Base-by-base conservation (phyloP, 2,329 filamentous ascomycete species). In the Botrytis elliptica region DNA sequence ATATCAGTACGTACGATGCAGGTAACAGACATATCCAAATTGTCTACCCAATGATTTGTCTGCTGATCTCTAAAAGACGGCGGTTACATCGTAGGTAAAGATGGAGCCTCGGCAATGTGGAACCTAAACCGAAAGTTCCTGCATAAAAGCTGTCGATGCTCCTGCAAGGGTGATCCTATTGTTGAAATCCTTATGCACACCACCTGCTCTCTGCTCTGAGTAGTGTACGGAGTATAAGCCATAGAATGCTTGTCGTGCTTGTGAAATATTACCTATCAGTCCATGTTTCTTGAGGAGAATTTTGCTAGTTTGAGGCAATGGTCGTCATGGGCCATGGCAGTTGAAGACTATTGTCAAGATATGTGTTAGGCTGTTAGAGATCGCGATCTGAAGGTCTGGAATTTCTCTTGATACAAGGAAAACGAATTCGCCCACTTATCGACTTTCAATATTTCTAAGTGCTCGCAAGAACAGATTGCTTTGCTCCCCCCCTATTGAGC, bases 71-170 rank as follows among this genome's bases (percentile, higher is more conserved):
- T 69, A 12, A 29, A 49, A 69, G 49, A 59, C 66, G 25, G 66
- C 52, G 49, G 40, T 69, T 68, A 40, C 14, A 63, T 40, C 20
- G 46, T 57, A 40, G 16, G 44, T 66, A n/a, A 25, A 33, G 64
- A 57, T 69, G n/a, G 25, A 57, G 38, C 49, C n/a, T 57, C 49
- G 36, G 66, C 8, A 57, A 57, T 57, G 66, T 69, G 66, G 66
- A 57, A 42, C 66, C 36, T 42, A 22, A 68, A 57, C 25, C 66
- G n/a, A 68, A 42, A 57, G 66, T 69, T 69, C 66, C 66, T 69
- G 66, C 66, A 69, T 69, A 69, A 69, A 57, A 69, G 49, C 66
- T 42, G 49, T 33, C 49, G 49, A 42, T 57, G 66, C 57, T 59
- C 52, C 66, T 69, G 49, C 66, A 69, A 59, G 66, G 66, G 55